Percentiles rank a stretch among this genome's conserved stretches.
Conservation (phyloP, 306 rosid species). For the Vachellia collinsii region DNA sequence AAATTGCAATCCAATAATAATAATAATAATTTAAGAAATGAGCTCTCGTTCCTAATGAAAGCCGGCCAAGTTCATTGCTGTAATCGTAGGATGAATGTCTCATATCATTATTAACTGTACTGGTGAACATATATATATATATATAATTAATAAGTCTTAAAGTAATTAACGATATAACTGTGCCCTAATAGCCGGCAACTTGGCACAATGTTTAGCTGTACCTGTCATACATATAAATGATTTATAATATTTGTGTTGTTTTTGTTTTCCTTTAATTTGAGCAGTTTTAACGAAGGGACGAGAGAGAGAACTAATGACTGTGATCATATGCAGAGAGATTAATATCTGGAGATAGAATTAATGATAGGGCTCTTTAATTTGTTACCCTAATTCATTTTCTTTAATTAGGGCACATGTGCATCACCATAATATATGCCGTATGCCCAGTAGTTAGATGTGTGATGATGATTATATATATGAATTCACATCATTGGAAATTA, state of each 20-base stretch:
- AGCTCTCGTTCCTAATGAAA: neutral
- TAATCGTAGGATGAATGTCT: constrained; percentile 51
- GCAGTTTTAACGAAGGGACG: constrained; percentile 10
- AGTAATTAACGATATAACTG: constrained; percentile 36
- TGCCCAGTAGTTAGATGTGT: constrained; percentile 30
- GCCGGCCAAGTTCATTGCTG: constrained; percentile 60
- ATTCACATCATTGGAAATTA: neutral
- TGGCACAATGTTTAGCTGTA: constrained; percentile 58
- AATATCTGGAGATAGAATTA: neutral
- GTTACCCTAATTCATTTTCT: constrained; percentile 37
- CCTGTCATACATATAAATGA: neutral
- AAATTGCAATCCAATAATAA: neutral
- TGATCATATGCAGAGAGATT: constrained; percentile 40
- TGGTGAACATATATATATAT: neutral
- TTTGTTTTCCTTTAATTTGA: neutral
- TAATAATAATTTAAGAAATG: neutral
- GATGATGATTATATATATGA: neutral
- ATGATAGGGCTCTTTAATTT: constrained; percentile 33
- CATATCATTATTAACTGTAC: constrained; percentile 31
- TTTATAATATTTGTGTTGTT: constrained; percentile 3
- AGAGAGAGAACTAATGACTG: constrained; percentile 29
- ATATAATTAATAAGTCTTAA: neutral
- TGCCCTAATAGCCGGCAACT: constrained; percentile 64
- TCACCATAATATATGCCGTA: constrained; percentile 40
- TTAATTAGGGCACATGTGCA: constrained; percentile 47